Conservation (phyloP, 2,329 filamentous ascomycete species). For the Arthrobotrys musiformis region DNA sequence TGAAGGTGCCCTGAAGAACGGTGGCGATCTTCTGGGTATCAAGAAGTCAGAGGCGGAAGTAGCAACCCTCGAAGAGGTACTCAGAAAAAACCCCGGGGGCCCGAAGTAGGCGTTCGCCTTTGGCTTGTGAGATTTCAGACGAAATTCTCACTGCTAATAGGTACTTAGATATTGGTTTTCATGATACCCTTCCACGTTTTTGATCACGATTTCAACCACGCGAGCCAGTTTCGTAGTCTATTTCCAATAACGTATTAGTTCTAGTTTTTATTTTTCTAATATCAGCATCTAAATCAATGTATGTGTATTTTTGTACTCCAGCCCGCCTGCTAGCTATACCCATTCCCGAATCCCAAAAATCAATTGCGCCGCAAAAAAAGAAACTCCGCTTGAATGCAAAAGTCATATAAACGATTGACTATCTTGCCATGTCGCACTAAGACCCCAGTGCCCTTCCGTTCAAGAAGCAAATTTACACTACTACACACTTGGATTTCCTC, state of each 20-base stretch:
- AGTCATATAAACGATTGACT: not conserved
- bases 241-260: not conserved
- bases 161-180: not conserved
- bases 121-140: not conserved
- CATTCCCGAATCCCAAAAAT: not conserved
- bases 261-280: not conserved
- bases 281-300: not conserved
- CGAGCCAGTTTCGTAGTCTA: not conserved
- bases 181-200: not conserved
- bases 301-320: not conserved
- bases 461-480: slow-evolving; percentile 30
- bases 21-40: slow-evolving; percentile 60
- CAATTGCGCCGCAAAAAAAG: not conserved
- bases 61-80: slow-evolving; percentile 60
- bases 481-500: slow-evolving; percentile 32
- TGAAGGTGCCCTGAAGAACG: slow-evolving; percentile 72
- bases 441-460: too few species aligned
- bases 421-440: not conserved
- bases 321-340: not conserved
- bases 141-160: not conserved
- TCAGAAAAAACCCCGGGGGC: slow-evolving; percentile 61
- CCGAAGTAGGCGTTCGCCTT: slow-evolving; percentile 5
- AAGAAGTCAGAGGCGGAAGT: slow-evolving; percentile 61
- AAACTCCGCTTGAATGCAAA: slow-evolving; percentile 37
- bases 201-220: not conserved